Percentiles rank a stretch among this genome's conserved stretches.
Conservation (phyloP, 2,329 filamentous ascomycete genomes). For the Exophiala dermatitidis region DNA sequence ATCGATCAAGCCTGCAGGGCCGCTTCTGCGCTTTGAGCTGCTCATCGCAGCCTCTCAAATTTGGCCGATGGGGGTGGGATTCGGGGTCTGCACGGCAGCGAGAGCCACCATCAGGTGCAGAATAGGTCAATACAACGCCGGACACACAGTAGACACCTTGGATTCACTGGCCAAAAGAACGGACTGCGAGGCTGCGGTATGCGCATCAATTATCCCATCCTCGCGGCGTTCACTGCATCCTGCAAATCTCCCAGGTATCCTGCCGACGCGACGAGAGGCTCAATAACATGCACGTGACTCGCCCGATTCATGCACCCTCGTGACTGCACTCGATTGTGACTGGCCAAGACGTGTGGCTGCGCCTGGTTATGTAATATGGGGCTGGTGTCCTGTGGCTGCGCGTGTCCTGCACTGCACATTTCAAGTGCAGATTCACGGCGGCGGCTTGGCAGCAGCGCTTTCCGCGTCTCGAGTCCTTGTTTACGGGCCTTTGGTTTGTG, state of each 20-base stretch:
- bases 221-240: neutral
- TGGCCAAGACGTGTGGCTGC: neutral
- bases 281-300: neutral
- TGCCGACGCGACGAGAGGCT: constrained; percentile 1
- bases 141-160: neutral
- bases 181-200: constrained; percentile 5
- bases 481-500: neutral
- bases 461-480: constrained; percentile 1
- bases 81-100: constrained; percentile 6
- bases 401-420: neutral
- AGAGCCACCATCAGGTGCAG: constrained; percentile 11
- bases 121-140: neutral
- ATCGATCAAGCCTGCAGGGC: constrained; percentile 43
- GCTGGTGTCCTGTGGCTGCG: neutral
- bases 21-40: constrained; percentile 51
- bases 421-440: neutral
- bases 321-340: neutral
- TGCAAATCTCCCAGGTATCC: neutral
- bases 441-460: neutral
- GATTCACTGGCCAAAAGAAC: constrained; percentile 3
- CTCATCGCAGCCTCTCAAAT: constrained; percentile 27
- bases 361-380: constrained; percentile 1
- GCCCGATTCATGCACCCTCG: neutral
- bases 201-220: neutral
- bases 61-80: constrained; percentile 15